Evolutionary conservation across 2,329 filamentous ascomycete genomes (phyloP), one percentile per base, ranked within the genome.

Genomic region (Hypoxylon sp.): DNA sequence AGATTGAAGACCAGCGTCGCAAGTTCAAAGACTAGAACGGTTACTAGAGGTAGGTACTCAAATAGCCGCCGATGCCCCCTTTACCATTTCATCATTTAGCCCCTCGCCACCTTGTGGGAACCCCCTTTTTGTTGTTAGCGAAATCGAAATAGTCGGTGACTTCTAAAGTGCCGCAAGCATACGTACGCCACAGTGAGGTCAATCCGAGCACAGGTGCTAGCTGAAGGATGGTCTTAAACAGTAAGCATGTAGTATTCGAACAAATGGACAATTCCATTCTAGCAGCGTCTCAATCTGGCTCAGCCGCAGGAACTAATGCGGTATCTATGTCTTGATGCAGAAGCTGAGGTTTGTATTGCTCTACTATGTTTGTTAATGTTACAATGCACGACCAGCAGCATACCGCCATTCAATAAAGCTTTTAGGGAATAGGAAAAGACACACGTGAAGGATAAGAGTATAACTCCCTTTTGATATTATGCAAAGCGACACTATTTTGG

Each of bases 241-340:
- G 45, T 55, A 60, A 58, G 57, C 43, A 29, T 43, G n/a, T 45
- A n/a, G 27, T 56, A 41, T 39, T 45, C 39, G 43, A 53, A 47
- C 19, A 37, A 57, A 27, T 41, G 25, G 55, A 63, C 23, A 63
- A 56, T 55, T 16, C 46, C 27, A 52, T 66, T 45, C 51, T 65
- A 65, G 54, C 48, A 37, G 43, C n/a, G 47, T 65, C 52, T 58
- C 61, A 63, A 67, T 64, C 41, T 67, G 45, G 58, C 37, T 63
- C 64, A 65, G 61, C 61, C 64, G 67, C 61, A 69, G 61, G 46
- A 39, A 53, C 61, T 65, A 67, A 65, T 61, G 61, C 58, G 55
- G 51, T 29, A 29, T 65, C 46, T 37, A 39, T 50, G 37, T 61
- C 50, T 68, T 12, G 43, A 61, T 65, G 54, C 43, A 63, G 62